A percentile compares a stretch with the other conserved stretches of the same genome.
These are phyloP conservation scores for Backusella sp. DNA, from an alignment of 192 early-diverging fungal species.

Conservation along the genomic window DNA sequence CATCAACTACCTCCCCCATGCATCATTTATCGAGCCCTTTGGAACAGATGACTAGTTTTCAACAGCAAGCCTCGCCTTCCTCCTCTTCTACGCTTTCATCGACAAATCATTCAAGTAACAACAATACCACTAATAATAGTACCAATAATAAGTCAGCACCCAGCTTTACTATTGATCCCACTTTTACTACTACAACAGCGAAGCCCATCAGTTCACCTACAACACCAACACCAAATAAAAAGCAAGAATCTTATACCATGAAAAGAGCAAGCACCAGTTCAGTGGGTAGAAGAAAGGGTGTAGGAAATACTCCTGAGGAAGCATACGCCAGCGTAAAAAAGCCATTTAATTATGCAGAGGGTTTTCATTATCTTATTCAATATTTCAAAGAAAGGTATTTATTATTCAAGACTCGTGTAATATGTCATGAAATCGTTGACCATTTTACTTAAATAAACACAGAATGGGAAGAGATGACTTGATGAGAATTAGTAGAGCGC, in stretches of 20 bases:
- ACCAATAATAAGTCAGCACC: background rate
- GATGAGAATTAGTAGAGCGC: slow-evolving; percentile 84
- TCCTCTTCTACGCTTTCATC: background rate
- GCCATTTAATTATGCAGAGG: slow-evolving; percentile 91
- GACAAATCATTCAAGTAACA: background rate
- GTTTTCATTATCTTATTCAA: slow-evolving; percentile 88
- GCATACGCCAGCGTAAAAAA: slow-evolving; percentile 79
- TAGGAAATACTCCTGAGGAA: slow-evolving; percentile 52
- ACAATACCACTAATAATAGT: background rate
- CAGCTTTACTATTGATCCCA: background rate
- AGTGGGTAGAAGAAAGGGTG: slow-evolving; percentile 14
- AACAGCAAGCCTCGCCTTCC: background rate
- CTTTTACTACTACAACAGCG: background rate
- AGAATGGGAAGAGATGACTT: slow-evolving; percentile 89
- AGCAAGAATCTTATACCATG: slow-evolving; percentile 7
- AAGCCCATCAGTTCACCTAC: background rate
- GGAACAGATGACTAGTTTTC: slow-evolving; percentile 6
- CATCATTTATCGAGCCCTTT: slow-evolving; percentile 6
- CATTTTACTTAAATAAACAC: background rate
- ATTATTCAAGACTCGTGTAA: background rate
- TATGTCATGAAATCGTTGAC: too few relatives aligned
- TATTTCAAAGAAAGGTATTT: slow-evolving; percentile 72
- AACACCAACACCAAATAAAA: background rate
- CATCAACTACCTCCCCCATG: slow-evolving; percentile 1
- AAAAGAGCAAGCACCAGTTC: slow-evolving; percentile 7